A percentile compares a stretch with the other conserved stretches of the same genome.
Evolutionary conservation across 768 basidiomycete genomes (phyloP).

Genomic region (Boletellus sp.): DNA sequence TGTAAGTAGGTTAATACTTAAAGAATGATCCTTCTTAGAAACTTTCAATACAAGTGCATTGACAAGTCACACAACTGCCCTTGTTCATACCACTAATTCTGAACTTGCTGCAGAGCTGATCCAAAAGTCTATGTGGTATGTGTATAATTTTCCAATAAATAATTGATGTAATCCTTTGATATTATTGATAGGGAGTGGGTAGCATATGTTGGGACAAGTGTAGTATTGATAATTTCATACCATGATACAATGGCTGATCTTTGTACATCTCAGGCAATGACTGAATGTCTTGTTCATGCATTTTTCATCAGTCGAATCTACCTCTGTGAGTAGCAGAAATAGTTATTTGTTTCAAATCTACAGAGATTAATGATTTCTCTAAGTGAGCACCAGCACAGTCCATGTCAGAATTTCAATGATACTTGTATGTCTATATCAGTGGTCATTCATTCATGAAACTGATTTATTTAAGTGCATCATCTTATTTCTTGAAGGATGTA

Average conservation of each 20-base stretch:
- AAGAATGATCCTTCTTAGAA: background rate
- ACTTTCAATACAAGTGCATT: constrained; percentile 9
- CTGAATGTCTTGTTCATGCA: constrained; percentile 23
- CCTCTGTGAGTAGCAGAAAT: constrained; percentile 11
- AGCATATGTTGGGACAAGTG: constrained; percentile 13
- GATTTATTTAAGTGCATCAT: constrained; percentile 12
- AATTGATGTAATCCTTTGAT: background rate
- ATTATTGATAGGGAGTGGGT: constrained; percentile 10
- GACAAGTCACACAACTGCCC: constrained; percentile 1
- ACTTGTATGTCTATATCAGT: constrained; percentile 15
- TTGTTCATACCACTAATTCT: constrained; percentile 1
- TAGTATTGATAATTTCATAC: constrained; percentile 1
- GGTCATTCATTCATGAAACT: background rate
- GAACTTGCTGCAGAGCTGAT: background rate
- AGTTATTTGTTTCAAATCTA: background rate
- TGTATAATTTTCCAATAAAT: background rate
- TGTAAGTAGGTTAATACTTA: constrained; percentile 5
- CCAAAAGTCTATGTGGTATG: constrained; percentile 4
- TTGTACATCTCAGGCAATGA: constrained; percentile 4
- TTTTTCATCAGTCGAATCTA: constrained; percentile 23
- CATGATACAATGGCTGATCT: constrained; percentile 3
- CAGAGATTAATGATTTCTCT: background rate
- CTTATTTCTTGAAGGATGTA: constrained; percentile 21
- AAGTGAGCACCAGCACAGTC: constrained; percentile 9
- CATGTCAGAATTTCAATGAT: constrained; percentile 2